Evolutionary conservation across 805 yeast genomes (phyloP).

Genomic region (Nadsonia fulvescens): DNA sequence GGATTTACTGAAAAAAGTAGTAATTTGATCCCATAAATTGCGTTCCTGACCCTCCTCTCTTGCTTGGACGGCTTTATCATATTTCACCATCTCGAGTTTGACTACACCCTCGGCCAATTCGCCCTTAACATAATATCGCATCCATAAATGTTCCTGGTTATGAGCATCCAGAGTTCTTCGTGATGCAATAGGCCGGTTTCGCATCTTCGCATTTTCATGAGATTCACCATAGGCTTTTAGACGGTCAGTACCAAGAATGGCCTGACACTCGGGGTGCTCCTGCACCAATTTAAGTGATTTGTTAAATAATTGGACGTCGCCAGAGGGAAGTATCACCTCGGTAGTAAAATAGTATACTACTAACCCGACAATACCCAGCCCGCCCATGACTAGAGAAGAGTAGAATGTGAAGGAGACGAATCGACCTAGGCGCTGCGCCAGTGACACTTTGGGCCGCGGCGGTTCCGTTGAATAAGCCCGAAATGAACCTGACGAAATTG

Average conservation of each 20-base stretch:
- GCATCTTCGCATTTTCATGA: slow-evolving; percentile 58
- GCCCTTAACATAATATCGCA: slow-evolving; percentile 79
- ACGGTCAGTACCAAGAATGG: slow-evolving; percentile 38
- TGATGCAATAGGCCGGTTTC: slow-evolving; percentile 66
- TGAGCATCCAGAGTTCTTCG: slow-evolving; percentile 44
- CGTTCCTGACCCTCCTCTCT: slow-evolving; percentile 3
- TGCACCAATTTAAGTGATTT: slow-evolving; percentile 67
- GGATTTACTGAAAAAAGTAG: no score
- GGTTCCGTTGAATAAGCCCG: no score
- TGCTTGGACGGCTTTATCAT: slow-evolving; percentile 20
- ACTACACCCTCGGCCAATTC: slow-evolving; percentile 47
- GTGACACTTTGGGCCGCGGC: slow-evolving; percentile 7
- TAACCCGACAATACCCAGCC: slow-evolving; percentile 24
- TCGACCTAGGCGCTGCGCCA: slow-evolving; percentile 9
- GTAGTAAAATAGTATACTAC: slow-evolving; percentile 59
- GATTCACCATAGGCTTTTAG: slow-evolving; percentile 73
- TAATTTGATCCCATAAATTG: no score
- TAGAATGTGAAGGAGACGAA: slow-evolving; percentile 18
- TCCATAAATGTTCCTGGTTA: slow-evolving; percentile 62
- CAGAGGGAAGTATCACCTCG: slow-evolving; percentile 74
- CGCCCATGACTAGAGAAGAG: slow-evolving; percentile 18
- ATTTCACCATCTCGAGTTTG: slow-evolving; percentile 50
- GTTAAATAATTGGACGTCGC: slow-evolving; percentile 81
- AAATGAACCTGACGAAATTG: no score
- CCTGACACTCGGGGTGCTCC: slow-evolving; percentile 40